These are phyloP conservation scores for Xylariaceae sp. DNA, from an alignment of 2,329 filamentous ascomycete species.

Conservation along the genomic window DNA sequence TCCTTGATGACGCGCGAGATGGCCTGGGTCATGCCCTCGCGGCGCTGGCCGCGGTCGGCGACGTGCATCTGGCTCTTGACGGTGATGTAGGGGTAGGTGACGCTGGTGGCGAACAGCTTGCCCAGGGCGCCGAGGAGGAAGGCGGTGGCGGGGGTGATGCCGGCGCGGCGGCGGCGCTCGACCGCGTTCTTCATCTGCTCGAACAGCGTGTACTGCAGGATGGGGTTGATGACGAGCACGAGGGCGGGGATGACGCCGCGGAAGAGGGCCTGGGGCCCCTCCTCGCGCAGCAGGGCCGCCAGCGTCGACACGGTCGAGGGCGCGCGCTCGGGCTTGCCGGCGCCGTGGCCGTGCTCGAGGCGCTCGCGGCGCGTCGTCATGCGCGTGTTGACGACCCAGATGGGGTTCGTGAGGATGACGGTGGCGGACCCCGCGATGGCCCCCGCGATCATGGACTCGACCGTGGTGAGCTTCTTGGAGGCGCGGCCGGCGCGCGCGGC, in stretches of 20 bases:
- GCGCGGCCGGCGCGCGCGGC: slow-evolving; percentile 65
- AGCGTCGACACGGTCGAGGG: slow-evolving; percentile 77
- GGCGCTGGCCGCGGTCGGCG: slow-evolving; percentile 64
- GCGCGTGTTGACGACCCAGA: slow-evolving; percentile 98
- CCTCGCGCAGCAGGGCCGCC: slow-evolving; percentile 69
- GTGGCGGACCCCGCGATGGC: slow-evolving; percentile 90
- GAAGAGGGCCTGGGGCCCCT: slow-evolving; percentile 81
- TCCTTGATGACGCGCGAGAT: slow-evolving; percentile 74
- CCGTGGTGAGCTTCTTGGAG: slow-evolving; percentile 75
- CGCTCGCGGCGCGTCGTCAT: slow-evolving; percentile 80
- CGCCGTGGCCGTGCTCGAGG: slow-evolving; percentile 29
- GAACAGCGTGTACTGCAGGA: slow-evolving; percentile 96
- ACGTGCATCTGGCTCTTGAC: slow-evolving; percentile 98
- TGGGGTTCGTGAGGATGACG: slow-evolving; percentile 93
- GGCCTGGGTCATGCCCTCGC: slow-evolving; percentile 72
- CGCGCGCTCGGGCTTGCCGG: slow-evolving; percentile 34
- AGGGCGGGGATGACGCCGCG: slow-evolving; percentile 87
- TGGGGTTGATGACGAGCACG: slow-evolving; percentile 94
- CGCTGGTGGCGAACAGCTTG: slow-evolving; percentile 86
- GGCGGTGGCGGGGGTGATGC: slow-evolving; percentile 76
- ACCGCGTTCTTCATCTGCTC: slow-evolving; percentile 93
- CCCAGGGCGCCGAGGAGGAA: slow-evolving; percentile 89
- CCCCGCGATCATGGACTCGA: slow-evolving; percentile 92
- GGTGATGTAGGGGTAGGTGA: slow-evolving; percentile 98
- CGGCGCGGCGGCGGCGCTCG: slow-evolving; percentile 54